Evolutionary conservation across 1,139 yeast genomes (phyloP), one percentile per base, ranked within the genome.

Genomic region (Yamadazyma dendronema): DNA sequence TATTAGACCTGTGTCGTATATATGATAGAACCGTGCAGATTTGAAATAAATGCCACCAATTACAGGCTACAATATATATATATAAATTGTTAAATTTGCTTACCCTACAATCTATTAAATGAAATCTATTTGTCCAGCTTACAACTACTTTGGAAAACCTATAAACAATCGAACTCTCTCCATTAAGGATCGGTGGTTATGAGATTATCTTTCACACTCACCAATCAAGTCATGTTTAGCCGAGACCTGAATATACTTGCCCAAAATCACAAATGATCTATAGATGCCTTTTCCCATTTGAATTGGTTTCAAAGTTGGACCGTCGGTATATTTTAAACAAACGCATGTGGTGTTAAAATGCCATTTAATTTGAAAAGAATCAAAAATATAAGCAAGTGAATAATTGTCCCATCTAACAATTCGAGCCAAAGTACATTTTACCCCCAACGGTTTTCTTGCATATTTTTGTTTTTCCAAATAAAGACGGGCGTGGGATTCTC

Each of bases 371-470:
- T 19, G 9, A 9, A 19, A 19, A 19, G 9, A 7, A 19, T 7
- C 9, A 19, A 9, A 9, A 9, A 19, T 19, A 6, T 7, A 9
- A 19, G 22, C 22, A 19, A 19, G 9, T 7, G 22, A 19, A 19
- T 19, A 6, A 19, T 19, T 9, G 22, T 6, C 8, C 22, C 6
- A 19, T 19, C 22, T 7, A 19, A 7, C 22, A 19, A 19, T n/a
- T 19, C 22, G 9, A 19, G 9, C 22, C 22, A 9, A 9, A 19
- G 9, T 19, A 9, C 22, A 7, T 19, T 19, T 19, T 19, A 19
- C 22, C 26, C 9, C 26, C 26, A 17, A 28, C 22, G 31, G 22
- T 28, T 28, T 28, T 26, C n/a, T 13, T 26, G 29, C 29, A 26
- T 26, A 26, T 26, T 26, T 26, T 26, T 7, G n/a, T 13, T 8